Conservation (phyloP, 2,329 filamentous ascomycete species). For the Sporothrix euskadiensis region DNA sequence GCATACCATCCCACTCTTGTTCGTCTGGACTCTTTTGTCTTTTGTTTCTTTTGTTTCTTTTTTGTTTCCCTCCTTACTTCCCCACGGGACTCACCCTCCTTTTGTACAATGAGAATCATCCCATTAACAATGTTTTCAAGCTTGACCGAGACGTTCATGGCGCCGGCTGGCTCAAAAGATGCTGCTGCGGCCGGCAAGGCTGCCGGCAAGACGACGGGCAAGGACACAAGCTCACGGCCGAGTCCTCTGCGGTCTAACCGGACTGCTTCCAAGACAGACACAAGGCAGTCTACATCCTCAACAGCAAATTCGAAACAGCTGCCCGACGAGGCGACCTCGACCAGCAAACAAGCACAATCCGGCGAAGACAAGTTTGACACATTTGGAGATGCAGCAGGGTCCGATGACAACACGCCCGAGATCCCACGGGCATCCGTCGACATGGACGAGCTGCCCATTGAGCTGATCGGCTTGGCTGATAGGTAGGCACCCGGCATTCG, state of each 20-base stretch:
- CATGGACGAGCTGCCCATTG: constrained; percentile 88
- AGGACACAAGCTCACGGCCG: constrained; percentile 30
- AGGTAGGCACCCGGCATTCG: constrained; percentile 54
- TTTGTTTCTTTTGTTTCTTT: background rate
- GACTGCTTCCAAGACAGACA: constrained; percentile 36
- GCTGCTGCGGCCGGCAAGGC: constrained; percentile 30
- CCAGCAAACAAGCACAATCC: constrained; percentile 1
- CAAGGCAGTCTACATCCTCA: background rate
- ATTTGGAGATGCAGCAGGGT: constrained; percentile 47
- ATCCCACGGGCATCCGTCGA: constrained; percentile 61
- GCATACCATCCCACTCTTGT: background rate
- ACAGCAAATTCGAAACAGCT: constrained; percentile 23
- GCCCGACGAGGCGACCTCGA: constrained; percentile 25
- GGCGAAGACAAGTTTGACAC: constrained; percentile 44
- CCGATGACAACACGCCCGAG: constrained; percentile 49
- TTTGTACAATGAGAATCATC: background rate
- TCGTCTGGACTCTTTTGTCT: background rate
- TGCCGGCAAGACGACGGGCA: constrained; percentile 8
- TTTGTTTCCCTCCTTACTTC: background rate
- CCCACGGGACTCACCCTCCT: background rate
- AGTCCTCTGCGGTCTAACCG: constrained; percentile 38
- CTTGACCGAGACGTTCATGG: constrained; percentile 38
- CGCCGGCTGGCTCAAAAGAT: constrained; percentile 35
- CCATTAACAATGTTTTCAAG: constrained; percentile 38
- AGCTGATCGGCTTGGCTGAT: constrained; percentile 86